These are phyloP conservation scores for Populus euphratica DNA, from an alignment of 345 rosid species.

Conservation along the genomic window DNA sequence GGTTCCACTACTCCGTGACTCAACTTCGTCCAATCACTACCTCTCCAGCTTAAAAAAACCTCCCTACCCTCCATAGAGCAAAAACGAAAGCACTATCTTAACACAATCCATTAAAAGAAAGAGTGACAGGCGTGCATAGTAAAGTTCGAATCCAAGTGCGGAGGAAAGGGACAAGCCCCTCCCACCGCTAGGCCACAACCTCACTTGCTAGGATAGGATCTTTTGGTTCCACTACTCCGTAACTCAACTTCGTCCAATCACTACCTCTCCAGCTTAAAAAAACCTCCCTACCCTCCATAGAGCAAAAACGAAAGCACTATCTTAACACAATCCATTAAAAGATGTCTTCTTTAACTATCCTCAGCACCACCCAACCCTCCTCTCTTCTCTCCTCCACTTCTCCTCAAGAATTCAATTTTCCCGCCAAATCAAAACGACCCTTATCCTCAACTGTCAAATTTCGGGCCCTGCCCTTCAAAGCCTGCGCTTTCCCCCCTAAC, in stretches of 20 bases:
- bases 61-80: neutral
- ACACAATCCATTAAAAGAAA: no score
- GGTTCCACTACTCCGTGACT: neutral
- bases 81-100: neutral
- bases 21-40: neutral
- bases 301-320: neutral
- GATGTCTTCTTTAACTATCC: conserved; percentile 18
- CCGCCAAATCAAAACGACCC: conserved; percentile 33
- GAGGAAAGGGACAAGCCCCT: no score
- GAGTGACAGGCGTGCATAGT: no score
- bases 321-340: conserved; percentile 5
- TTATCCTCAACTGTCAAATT: conserved; percentile 23
- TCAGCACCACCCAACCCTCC: conserved; percentile 2
- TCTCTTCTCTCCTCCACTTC: conserved; percentile 15
- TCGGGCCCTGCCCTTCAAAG: conserved; percentile 19
- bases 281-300: no score
- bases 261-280: neutral
- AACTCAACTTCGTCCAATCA: neutral
- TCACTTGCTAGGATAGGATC: neutral
- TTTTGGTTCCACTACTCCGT: neutral
- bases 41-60: neutral
- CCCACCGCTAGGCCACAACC: no score
- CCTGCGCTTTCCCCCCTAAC: conserved; percentile 19
- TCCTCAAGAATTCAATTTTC: conserved; percentile 29
- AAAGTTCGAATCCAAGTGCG: no score